Base-by-base conservation (phyloP, 176 grass and related monocot species). In the Canna indica region DNA sequence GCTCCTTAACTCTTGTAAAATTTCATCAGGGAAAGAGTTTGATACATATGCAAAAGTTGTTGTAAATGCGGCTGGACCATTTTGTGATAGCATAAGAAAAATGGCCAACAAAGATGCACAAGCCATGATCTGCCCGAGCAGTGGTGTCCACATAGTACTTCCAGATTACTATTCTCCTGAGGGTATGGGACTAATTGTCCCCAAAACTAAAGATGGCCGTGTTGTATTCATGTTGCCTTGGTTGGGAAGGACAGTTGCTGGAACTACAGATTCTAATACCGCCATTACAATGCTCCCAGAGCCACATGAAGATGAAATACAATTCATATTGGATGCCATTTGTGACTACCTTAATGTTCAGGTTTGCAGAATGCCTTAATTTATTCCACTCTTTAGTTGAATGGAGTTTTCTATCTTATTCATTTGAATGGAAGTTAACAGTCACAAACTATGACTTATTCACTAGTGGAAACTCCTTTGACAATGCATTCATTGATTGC, bases 231-330 rank as follows among this genome's bases (percentile, higher is more conserved):
- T 97, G 93, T 78, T 97, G 46, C 93, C 93, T 29, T 97, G 93
- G 93, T 82, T 92, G 72, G 93, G 88, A 78, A 88, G 85, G 82
- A 92, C 93, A 0, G 66, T 97, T 71, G 84, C 86, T 4, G 88
- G 93, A 56, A 90, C 86, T 67, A 97, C 88, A 81, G 88, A 92
- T 83, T 92, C 88, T 36, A 90, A 50, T 36, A 90, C 86, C 28
- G 34, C 66, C 73, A 90, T 97, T 71, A 91, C 88, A 77, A 91
- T 91, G 88, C 81, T 92, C 72, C 93, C 93, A 80, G 93, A 92
- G 80, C 93, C 93, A 33, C 86, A 97, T 82, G 93, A 97, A 78
- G 93, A 97, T 83, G 93, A 97, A 82, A 97, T 97, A 83, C 88
- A 90, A 24, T 97, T 97, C 64, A 91, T 97, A 80, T 70, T 97